Evolutionary conservation across 768 basidiomycete species (phyloP).

Genomic region (Lactarius tabidus): DNA sequence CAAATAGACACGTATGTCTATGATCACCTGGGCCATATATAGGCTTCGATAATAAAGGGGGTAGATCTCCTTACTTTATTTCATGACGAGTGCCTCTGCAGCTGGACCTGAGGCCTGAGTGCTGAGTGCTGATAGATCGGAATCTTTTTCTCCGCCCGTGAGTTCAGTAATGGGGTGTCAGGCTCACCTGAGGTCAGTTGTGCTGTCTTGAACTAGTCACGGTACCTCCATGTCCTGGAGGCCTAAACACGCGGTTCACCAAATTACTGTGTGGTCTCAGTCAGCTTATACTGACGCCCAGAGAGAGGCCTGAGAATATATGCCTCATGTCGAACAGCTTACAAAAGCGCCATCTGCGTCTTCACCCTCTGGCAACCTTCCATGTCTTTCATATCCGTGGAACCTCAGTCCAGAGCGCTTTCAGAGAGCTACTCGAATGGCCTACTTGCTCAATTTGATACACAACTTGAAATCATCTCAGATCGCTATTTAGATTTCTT

Average conservation of each 20-base stretch:
- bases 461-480: neutral
- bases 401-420: neutral
- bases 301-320: neutral
- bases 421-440: neutral
- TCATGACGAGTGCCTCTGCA: neutral
- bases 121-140: no score
- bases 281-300: neutral
- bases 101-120: no score
- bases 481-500: neutral
- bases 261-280: no score
- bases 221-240: neutral
- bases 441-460: neutral
- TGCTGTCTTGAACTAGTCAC: neutral
- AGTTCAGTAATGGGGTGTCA: neutral
- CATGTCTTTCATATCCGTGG: neutral
- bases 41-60: neutral
- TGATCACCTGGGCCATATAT: neutral
- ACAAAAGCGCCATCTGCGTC: neutral
- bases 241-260: no score
- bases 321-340: neutral
- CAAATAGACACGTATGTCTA: slow-evolving; percentile 1
- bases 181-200: neutral
- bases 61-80: neutral
- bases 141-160: neutral
- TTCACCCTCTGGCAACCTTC: no score